These are phyloP conservation scores for Talaromyces borbonicus DNA, from an alignment of 495 filamentous ascomycete genomes.

Conservation along the genomic window DNA sequence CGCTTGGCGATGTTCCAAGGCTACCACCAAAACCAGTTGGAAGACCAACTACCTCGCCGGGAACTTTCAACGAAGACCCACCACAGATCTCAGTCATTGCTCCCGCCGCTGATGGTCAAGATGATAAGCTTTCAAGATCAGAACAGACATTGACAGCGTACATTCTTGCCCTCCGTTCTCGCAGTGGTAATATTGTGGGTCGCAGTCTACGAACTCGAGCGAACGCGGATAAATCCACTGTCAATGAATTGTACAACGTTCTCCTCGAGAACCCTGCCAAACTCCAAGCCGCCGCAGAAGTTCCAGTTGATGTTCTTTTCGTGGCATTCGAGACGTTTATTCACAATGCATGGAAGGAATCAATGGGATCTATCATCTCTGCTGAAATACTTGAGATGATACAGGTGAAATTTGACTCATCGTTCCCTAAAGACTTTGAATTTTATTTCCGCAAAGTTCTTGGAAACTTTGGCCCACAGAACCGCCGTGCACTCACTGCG, in stretches of 20 bases:
- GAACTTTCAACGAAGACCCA: constrained; percentile 24
- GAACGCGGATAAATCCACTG: constrained; percentile 61
- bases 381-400: constrained; percentile 53
- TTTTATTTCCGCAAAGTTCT: constrained; percentile 72
- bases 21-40: constrained; percentile 21
- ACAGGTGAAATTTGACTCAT: constrained; percentile 62
- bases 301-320: constrained; percentile 81
- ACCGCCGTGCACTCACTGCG: constrained; percentile 75
- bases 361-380: constrained; percentile 75
- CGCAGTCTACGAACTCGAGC: constrained; percentile 60
- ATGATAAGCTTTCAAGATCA: constrained; percentile 51
- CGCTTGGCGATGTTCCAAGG: constrained; percentile 30
- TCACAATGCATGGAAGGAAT: constrained; percentile 75
- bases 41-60: constrained; percentile 24
- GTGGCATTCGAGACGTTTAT: constrained; percentile 92
- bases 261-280: constrained; percentile 72
- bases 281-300: constrained; percentile 61
- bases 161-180: constrained; percentile 64
- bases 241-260: constrained; percentile 88
- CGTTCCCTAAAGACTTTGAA: constrained; percentile 70
- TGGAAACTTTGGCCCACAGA: constrained; percentile 79
- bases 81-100: constrained; percentile 28
- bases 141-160: constrained; percentile 85
- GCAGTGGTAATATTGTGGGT: constrained; percentile 79
- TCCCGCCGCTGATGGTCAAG: constrained; percentile 15